Percentiles rank a stretch among this genome's conserved stretches.
phyloP scores from a whole-genome alignment of 2,329 filamentous ascomycete genomes.

The Ceratocystiopsis minuta region DNA sequence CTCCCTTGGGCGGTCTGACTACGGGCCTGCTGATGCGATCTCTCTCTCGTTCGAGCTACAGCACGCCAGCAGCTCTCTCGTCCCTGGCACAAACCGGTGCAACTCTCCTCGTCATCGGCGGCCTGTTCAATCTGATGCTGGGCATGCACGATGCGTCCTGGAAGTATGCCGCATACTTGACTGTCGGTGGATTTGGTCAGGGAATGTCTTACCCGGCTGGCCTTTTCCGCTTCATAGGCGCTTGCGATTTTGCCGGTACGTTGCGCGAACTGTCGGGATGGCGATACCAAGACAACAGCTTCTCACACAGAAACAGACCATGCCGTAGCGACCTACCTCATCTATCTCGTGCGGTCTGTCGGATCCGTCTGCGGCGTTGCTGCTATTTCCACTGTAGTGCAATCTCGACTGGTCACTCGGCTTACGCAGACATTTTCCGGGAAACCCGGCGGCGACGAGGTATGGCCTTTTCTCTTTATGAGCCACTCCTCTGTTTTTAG shows the following conservation, averaged over 20 bases:
- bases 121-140: slow-evolving; percentile 23
- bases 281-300: too few relatives aligned
- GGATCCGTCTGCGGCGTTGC: slow-evolving; percentile 6
- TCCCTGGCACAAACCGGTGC: slow-evolving; percentile 32
- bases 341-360: slow-evolving; percentile 5
- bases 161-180: slow-evolving; percentile 24
- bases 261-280: too few relatives aligned
- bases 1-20: slow-evolving; percentile 36
- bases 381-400: slow-evolving; percentile 4
- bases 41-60: slow-evolving; percentile 10
- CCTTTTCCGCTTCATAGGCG: background rate
- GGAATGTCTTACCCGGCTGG: slow-evolving; percentile 6
- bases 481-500: too few relatives aligned
- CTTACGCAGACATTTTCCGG: slow-evolving; percentile 1
- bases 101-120: slow-evolving; percentile 31
- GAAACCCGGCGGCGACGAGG: background rate
- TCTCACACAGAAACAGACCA: slow-evolving; percentile 1
- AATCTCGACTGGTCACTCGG: background rate
- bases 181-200: slow-evolving; percentile 6
- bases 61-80: slow-evolving; percentile 24
- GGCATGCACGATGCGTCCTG: slow-evolving; percentile 29
- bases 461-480: background rate
- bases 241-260: slow-evolving; percentile 4
- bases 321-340: slow-evolving; percentile 4
- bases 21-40: slow-evolving; percentile 39